Evolutionary conservation across 2,329 filamentous ascomycete genomes (phyloP), one percentile per base, ranked within the genome.

Genomic region (Arthrobotrys sinensis): DNA sequence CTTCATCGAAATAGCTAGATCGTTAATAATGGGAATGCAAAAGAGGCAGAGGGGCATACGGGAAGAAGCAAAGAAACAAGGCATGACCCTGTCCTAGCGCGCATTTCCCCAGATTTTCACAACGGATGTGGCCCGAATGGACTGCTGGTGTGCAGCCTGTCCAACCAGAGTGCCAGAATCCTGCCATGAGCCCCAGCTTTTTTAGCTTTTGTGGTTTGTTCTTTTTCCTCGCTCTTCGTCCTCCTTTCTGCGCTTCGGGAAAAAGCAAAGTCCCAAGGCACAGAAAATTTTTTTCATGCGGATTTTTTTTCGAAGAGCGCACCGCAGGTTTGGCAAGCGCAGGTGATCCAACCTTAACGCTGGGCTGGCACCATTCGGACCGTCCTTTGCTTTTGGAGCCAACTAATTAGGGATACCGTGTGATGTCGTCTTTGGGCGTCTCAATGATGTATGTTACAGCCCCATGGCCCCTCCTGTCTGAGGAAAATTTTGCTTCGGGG

Each of bases 81-180:
- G 73, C 66, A 77, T 70, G 66, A 67, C 73, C 73, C 57, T 77
- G 67, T 45, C 66, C 66, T 77, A 70, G 66, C 73, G 73, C 75
- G 63, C 66, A 78, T 72, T 78, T 78, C 75, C 75, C 75, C 75
- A 78, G 75, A 78, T 78, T 78, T 72, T 72, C 67, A 68, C 24
- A 64, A 19, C 75, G 75, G 75, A 71, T 72, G 75, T 78, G 75
- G 75, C 67, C 75, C 75, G 75, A 78, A 78, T 63, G 28, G 43
- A 48, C n/a, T 73, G 68, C 60, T 73, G 62, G 40, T 63, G 50
- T 52, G 66, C 67, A 71, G 57, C 32, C 45, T 55, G 63, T 46
- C 75, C 75, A 78, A 78, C 67, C 62, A 78, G 75, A 72, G 16
- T n/a, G 75, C 75, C 38, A 43, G 32, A 77, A 67, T 64, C 38